These are phyloP conservation scores for Botrytis aclada DNA, from an alignment of 2,329 filamentous ascomycete species.

Conservation along the genomic window DNA sequence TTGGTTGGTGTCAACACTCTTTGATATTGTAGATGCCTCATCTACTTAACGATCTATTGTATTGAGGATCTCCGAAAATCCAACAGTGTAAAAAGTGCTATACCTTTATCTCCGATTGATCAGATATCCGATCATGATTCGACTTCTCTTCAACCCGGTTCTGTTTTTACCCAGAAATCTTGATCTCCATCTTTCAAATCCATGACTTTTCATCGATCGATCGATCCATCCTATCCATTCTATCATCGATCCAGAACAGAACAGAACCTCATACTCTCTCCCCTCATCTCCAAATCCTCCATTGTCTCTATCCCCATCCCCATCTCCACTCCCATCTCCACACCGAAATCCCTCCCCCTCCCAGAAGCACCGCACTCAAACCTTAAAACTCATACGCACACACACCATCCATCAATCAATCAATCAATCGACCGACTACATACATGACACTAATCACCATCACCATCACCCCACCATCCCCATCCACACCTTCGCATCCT, in stretches of 20 bases:
- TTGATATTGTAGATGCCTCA: not conserved
- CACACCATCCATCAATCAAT: no score
- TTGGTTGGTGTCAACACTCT: not conserved
- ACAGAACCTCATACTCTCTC: not conserved
- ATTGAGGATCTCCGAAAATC: not conserved
- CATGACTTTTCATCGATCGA: not conserved
- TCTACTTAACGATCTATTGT: not conserved
- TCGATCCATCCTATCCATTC: not conserved
- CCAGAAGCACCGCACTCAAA: not conserved
- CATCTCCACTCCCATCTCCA: not conserved
- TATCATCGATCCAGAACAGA: not conserved
- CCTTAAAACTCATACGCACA: not conserved
- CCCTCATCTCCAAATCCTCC: not conserved
- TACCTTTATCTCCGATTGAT: no score
- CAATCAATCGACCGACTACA: no score
- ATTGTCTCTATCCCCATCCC: not conserved
- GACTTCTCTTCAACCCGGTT: not conserved
- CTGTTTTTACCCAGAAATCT: no score
- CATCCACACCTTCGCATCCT: not conserved
- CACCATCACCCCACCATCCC: no score
- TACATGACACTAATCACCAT: no score
- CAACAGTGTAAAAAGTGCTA: not conserved
- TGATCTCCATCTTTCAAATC: not conserved
- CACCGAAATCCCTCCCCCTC: no score
- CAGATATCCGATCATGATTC: no score